A percentile compares a stretch with the other conserved stretches of the same genome.
Evolutionary conservation across 208 protist genomes (phyloP).

Genomic region (Trypanosoma grayi): DNA sequence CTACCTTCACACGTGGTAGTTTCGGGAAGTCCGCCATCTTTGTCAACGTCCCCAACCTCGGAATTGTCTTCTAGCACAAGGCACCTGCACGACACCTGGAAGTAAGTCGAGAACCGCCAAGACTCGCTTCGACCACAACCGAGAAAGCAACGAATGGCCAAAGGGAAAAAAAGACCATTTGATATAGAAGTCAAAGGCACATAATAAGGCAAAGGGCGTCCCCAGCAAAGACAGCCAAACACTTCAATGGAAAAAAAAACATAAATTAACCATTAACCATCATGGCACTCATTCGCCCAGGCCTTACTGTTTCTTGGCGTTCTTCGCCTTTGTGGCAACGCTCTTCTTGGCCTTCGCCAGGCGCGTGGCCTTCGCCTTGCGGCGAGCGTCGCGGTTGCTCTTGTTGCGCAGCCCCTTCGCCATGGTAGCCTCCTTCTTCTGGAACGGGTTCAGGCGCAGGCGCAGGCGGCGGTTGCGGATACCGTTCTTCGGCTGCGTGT

Average conservation of each 20-base stretch:
- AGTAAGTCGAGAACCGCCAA: too few relatives aligned
- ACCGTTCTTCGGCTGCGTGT: slow-evolving; percentile 56
- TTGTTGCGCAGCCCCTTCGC: slow-evolving; percentile 53
- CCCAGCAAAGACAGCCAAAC: not conserved
- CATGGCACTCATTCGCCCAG: slow-evolving; percentile 4
- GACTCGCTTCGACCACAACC: too few relatives aligned
- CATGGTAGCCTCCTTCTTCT: slow-evolving; percentile 52
- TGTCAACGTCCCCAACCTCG: not conserved
- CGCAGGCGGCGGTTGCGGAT: slow-evolving; percentile 80
- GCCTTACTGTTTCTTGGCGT: slow-evolving; percentile 47
- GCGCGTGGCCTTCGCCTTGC: slow-evolving; percentile 33
- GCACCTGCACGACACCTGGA: not conserved
- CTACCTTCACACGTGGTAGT: slow-evolving; percentile 56
- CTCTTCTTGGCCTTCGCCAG: slow-evolving; percentile 58
- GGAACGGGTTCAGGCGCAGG: slow-evolving; percentile 75
- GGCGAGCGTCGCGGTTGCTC: slow-evolving; percentile 50
- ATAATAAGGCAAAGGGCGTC: too few relatives aligned
- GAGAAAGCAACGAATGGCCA: too few relatives aligned
- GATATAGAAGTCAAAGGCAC: too few relatives aligned
- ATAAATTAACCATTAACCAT: slow-evolving; percentile 1
- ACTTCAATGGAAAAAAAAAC: not conserved
- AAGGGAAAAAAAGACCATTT: too few relatives aligned
- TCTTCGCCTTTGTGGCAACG: slow-evolving; percentile 32
- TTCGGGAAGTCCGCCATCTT: slow-evolving; percentile 65
- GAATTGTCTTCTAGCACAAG: not conserved